These are phyloP conservation scores for Mycena rosella DNA, from an alignment of 768 basidiomycete species.

Conservation along the genomic window DNA sequence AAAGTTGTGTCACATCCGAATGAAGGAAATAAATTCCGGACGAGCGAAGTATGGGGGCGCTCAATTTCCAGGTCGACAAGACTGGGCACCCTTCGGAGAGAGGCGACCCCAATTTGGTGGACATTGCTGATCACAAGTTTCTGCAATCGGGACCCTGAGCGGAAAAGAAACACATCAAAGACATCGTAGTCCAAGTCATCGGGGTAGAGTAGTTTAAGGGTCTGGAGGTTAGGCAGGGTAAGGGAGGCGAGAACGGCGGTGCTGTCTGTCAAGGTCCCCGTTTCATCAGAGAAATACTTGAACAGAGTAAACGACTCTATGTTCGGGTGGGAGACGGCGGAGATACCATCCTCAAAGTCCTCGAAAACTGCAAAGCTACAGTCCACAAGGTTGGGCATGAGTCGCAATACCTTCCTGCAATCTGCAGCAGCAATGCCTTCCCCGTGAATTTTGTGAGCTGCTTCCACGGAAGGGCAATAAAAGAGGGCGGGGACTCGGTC, in stretches of 20 bases:
- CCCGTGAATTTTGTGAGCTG: slow-evolving; percentile 27
- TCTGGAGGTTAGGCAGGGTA: not conserved
- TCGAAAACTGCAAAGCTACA: slow-evolving; percentile 8
- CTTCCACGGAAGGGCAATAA: slow-evolving; percentile 12
- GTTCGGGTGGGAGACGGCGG: not conserved
- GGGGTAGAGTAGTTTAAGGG: not conserved
- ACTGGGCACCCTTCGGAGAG: no score
- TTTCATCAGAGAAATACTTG: no score
- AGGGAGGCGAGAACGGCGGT: not conserved
- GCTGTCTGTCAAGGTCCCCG: no score
- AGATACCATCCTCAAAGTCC: no score
- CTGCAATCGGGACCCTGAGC: not conserved
- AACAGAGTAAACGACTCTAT: slow-evolving; percentile 12
- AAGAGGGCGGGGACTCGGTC: not conserved
- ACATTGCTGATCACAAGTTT: not conserved
- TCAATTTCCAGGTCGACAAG: not conserved
- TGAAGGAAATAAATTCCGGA: not conserved
- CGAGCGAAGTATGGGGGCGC: not conserved
- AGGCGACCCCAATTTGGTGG: no score
- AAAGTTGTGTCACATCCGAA: not conserved
- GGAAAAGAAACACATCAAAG: not conserved
- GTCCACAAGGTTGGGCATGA: slow-evolving; percentile 11
- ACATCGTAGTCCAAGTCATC: not conserved
- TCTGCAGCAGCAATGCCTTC: not conserved
- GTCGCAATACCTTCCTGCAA: slow-evolving; percentile 1